Base-by-base conservation (phyloP, 169 alveolate species). In the Eimeria falciformis region DNA sequence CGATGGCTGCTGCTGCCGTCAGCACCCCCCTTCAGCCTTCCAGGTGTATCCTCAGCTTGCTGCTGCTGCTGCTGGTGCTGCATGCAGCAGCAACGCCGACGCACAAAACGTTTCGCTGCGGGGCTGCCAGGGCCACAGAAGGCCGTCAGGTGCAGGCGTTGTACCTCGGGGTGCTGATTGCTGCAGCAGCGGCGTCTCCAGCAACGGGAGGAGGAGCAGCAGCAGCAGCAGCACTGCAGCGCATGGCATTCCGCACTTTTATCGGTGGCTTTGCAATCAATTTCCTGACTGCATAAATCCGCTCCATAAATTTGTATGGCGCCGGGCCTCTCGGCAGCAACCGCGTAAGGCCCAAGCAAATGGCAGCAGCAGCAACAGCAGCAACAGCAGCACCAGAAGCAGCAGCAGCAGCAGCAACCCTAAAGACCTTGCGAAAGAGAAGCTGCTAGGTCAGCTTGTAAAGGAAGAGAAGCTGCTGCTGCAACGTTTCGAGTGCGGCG, bases 231-330 rank as follows among this genome's bases (percentile, higher is more conserved):
- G 23, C 82, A 71, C 90, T 9, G 90, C 91, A 40, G 47, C 0
- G 29, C 29, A 25, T 2, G 92, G 92, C 46, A 65, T 86, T 9
- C 92, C 92, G 25, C 92, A 87, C 65, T 56, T 87, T 33, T 87
- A 87, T 12, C 79, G 81, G 50, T 87, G 92, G 92, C 86, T 87
- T 0, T 87, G 92, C 25, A 68, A 78, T n/a, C 92, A 87, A 3
- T 87, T 87, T 47, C 92, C 92, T 21, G 46, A 43, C 9, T 75
- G 85, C 12, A 25, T 75, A 4, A 58, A 46, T n/a, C 85, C 85
- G 21, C 85, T 75, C 2, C 85, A 75, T 11, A 43, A 25, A 46
- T 75, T 43, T 46, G 45, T 46, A 2, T 75, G 85, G 85, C 65
- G 65, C 14, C 17, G 29, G 46, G 21, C 66, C 25, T 43, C 85